Percentiles rank a stretch among this genome's conserved stretches.
Evolutionary conservation across 1,139 yeast species (phyloP).

Genomic region (Pichia sorboxylosa): DNA sequence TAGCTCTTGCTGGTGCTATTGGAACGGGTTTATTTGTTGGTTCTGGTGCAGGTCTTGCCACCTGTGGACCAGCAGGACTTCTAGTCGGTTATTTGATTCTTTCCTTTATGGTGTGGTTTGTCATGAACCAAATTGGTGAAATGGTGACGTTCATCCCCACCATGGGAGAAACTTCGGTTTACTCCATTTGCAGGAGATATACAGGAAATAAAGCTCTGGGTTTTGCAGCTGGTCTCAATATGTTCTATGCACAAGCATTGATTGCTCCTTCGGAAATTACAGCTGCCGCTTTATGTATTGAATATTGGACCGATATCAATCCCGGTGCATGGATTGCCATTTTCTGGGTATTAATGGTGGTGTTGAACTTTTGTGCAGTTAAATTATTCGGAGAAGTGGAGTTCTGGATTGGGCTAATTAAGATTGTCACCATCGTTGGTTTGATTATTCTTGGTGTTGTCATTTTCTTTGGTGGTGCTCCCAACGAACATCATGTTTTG

Average conservation of each 20-base stretch:
- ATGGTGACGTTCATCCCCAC: slow-evolving; percentile 49
- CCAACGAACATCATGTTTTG: slow-evolving; percentile 21
- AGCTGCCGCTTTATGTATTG: slow-evolving; percentile 40
- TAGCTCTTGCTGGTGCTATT: slow-evolving; percentile 74
- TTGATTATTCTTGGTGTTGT: slow-evolving; percentile 26
- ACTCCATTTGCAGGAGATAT: slow-evolving; percentile 13
- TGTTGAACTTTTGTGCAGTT: slow-evolving; percentile 34
- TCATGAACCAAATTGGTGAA: slow-evolving; percentile 52
- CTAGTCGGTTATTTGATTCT: slow-evolving; percentile 37
- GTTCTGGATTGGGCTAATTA: slow-evolving; percentile 38
- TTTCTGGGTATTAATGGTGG: slow-evolving; percentile 28
- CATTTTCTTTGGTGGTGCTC: slow-evolving; percentile 34
- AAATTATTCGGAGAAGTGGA: slow-evolving; percentile 39
- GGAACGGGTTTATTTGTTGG: slow-evolving; percentile 60
- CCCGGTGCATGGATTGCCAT: slow-evolving; percentile 36
- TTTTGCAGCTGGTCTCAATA: slow-evolving; percentile 36
- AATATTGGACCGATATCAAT: slow-evolving; percentile 36
- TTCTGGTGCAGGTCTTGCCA: slow-evolving; percentile 34
- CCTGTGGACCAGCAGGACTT: slow-evolving; percentile 42
- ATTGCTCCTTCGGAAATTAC: slow-evolving; percentile 39
- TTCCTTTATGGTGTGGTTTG: slow-evolving; percentile 40
- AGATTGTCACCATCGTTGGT: slow-evolving; percentile 25
- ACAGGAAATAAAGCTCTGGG: slow-evolving; percentile 18
- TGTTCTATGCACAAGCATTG: slow-evolving; percentile 38
- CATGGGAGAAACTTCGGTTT: slow-evolving; percentile 28